A percentile compares a stretch with the other conserved stretches of the same genome.
These are phyloP conservation scores for Dryas alaskensis DNA, from an alignment of 306 rosid genomes.

Conservation along the genomic window DNA sequence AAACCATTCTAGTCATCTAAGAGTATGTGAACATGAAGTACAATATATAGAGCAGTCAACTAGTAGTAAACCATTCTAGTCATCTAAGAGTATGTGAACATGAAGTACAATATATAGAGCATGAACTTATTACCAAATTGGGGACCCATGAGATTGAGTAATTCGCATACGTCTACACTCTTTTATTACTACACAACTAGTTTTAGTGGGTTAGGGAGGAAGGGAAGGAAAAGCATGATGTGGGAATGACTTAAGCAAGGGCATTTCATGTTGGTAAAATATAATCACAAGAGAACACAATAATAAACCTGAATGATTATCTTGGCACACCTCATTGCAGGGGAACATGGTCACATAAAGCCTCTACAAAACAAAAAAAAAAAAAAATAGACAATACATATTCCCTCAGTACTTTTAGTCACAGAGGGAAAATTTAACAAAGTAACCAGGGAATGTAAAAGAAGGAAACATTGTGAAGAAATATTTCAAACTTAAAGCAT, in stretches of 20 bases:
- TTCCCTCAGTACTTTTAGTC: background rate
- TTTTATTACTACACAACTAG: background rate
- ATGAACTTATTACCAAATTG: too few relatives aligned
- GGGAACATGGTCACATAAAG: conserved; percentile 85
- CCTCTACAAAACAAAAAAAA: conserved; percentile 38
- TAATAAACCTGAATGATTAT: conserved; percentile 79
- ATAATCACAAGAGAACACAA: conserved; percentile 14
- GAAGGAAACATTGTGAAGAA: background rate
- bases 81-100: too few relatives aligned
- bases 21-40: too few relatives aligned
- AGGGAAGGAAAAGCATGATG: background rate
- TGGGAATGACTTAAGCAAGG: background rate
- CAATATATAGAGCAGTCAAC: too few relatives aligned
- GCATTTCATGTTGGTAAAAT: background rate
- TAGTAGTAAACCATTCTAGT: too few relatives aligned
- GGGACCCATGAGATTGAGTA: too few relatives aligned
- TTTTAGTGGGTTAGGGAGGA: background rate
- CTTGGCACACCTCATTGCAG: conserved; percentile 90
- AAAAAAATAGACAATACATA: conserved; percentile 20
- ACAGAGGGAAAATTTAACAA: background rate
- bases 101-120: too few relatives aligned
- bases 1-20: too few relatives aligned
- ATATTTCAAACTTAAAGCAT: background rate
- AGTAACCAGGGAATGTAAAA: too few relatives aligned
- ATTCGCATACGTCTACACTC: too few relatives aligned